phyloP scores from a whole-genome alignment of 2,329 filamentous ascomycete species.

The Monosporascus sp. region DNA sequence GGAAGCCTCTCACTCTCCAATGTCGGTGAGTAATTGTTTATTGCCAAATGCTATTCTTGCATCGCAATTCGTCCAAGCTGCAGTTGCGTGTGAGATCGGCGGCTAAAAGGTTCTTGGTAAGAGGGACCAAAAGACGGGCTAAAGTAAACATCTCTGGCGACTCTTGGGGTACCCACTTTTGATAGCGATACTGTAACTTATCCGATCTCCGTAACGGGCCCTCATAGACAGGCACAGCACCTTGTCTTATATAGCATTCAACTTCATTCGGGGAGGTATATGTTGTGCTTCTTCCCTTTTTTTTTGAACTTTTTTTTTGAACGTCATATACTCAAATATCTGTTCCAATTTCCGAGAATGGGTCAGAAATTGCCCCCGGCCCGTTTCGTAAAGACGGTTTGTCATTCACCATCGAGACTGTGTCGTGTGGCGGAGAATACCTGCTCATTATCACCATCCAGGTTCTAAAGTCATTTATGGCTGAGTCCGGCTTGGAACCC shows the following conservation, averaged over 20 bases:
- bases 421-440: not conserved
- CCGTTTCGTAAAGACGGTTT: constrained; percentile 60
- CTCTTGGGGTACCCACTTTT: not conserved
- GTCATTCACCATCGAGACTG: constrained; percentile 16
- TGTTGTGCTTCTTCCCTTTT: not conserved
- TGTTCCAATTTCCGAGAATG: constrained; percentile 11
- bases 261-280: not conserved
- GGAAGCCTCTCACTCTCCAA: not conserved
- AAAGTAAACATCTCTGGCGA: too few species aligned
- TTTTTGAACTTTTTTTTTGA: too few species aligned
- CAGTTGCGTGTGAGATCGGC: not conserved
- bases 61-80: not conserved
- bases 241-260: not conserved
- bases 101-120: not conserved
- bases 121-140: not conserved
- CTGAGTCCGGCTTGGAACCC: constrained; percentile 81
- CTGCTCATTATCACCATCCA: constrained; percentile 26
- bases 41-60: not conserved
- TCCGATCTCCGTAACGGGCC: constrained; percentile 4
- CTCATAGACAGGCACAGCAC: not conserved
- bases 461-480: constrained; percentile 82
- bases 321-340: not conserved
- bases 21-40: not conserved
- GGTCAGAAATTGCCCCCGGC: constrained; percentile 42
- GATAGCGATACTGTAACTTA: not conserved